Conservation (phyloP, 2,329 filamentous ascomycete species). For the Fusarium siculi region DNA sequence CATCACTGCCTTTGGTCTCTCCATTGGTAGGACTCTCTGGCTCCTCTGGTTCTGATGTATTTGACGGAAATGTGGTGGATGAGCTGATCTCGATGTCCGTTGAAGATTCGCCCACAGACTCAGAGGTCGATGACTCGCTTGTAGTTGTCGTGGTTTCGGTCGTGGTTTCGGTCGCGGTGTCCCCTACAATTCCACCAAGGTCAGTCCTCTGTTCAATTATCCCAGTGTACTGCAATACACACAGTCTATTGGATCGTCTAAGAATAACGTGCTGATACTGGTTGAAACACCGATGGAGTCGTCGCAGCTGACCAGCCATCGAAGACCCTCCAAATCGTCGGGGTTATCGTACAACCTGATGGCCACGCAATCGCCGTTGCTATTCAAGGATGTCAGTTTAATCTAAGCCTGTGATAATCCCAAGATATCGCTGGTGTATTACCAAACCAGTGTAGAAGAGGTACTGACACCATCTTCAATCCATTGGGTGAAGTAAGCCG, state of each 20-base stretch:
- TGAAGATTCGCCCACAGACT: fast-evolving
- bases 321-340: fast-evolving
- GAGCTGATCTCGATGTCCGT: neutral
- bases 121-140: neutral
- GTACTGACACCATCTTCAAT: neutral
- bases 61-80: neutral
- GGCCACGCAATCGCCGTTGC: neutral
- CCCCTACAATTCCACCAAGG: neutral
- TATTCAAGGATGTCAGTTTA: neutral
- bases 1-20: neutral
- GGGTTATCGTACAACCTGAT: neutral
- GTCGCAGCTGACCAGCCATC: neutral
- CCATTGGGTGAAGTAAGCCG: neutral
- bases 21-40: too few species aligned
- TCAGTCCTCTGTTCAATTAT: fast-evolving
- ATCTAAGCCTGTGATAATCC: too few species aligned
- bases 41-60: neutral
- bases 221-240: fast-evolving
- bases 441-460: neutral
- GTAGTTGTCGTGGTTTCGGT: neutral
- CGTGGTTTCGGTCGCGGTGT: neutral
- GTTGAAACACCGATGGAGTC: neutral
- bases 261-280: neutral
- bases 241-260: fast-evolving
- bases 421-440: neutral